Conservation (phyloP, 2,329 filamentous ascomycete genomes). For the Fragosphaeria purpurea region DNA sequence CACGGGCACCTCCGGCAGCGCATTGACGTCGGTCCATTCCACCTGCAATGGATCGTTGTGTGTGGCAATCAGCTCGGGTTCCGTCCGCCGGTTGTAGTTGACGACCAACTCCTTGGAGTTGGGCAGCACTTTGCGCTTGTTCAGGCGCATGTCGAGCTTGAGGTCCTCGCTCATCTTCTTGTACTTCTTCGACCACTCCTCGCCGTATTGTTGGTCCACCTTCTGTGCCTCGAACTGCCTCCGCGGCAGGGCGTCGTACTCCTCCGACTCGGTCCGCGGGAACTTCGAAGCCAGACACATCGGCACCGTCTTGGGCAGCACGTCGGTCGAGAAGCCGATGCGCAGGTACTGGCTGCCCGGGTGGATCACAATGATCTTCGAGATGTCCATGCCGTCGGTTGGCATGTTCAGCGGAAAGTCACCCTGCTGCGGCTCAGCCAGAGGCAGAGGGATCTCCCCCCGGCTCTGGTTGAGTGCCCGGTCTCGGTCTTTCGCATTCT, state of each 20-base stretch:
- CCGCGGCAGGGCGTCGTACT: conserved; percentile 67
- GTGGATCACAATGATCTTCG: conserved; percentile 90
- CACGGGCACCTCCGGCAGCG: conserved; percentile 10
- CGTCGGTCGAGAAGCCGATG: conserved; percentile 92
- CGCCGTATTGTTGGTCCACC: conserved; percentile 73
- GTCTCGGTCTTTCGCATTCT: conserved; percentile 79
- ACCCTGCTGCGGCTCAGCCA: conserved; percentile 48
- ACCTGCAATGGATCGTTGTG: conserved; percentile 92
- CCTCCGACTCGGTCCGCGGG: conserved; percentile 70
- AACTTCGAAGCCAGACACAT: conserved; percentile 83
- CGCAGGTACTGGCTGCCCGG: conserved; percentile 91
- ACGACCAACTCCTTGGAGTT: conserved; percentile 94
- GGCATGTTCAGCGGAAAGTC: conserved; percentile 39
- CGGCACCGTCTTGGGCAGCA: conserved; percentile 84
- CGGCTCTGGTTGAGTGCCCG: conserved; percentile 64
- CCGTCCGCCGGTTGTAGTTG: conserved; percentile 81
- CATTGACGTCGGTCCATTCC: conserved; percentile 82
- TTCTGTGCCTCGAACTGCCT: conserved; percentile 53
- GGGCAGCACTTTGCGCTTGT: conserved; percentile 91
- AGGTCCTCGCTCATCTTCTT: conserved; percentile 76
- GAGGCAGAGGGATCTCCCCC: conserved; percentile 51
- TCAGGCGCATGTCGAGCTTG: conserved; percentile 80
- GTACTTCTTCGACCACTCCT: conserved; percentile 69
- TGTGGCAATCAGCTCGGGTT: conserved; percentile 78
- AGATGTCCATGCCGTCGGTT: conserved; percentile 58